A percentile compares a stretch with the other conserved stretches of the same genome.
phyloP scores from a whole-genome alignment of 352 stramenopile species.

The Phytopythium cucurbitacearum region DNA sequence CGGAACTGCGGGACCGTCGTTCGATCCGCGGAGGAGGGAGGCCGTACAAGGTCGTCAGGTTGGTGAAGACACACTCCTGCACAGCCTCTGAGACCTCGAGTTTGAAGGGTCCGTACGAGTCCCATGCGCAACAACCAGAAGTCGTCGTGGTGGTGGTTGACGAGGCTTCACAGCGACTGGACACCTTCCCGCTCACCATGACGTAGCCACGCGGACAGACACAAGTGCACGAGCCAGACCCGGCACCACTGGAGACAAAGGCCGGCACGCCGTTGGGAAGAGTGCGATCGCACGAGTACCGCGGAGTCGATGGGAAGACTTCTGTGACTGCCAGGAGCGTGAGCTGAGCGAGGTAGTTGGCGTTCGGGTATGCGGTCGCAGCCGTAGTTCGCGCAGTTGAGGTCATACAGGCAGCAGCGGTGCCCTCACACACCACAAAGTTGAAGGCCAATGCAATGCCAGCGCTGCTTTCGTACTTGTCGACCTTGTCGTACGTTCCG shows the following conservation, averaged over 20 bases:
- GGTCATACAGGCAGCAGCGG: neutral
- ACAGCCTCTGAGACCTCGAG: neutral
- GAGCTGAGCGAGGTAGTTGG: constrained; percentile 23
- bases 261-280: neutral
- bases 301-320: constrained; percentile 25
- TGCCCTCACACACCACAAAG: constrained; percentile 27
- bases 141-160: neutral
- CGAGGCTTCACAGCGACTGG: neutral
- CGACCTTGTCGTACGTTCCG: constrained; percentile 26
- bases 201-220: constrained; percentile 3
- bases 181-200: neutral
- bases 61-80: neutral
- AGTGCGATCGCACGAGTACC: constrained; percentile 36
- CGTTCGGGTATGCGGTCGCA: constrained; percentile 24
- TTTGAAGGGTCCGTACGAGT: constrained; percentile 5
- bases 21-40: neutral
- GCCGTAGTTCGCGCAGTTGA: neutral
- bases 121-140: neutral
- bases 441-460: constrained; percentile 31
- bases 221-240: neutral
- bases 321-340: constrained; percentile 44
- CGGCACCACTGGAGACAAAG: neutral
- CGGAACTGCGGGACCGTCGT: neutral
- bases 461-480: constrained; percentile 21
- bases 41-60: neutral